These are phyloP conservation scores for Schwanniomyces occidentalis DNA, from an alignment of 805 yeast species.

Conservation along the genomic window DNA sequence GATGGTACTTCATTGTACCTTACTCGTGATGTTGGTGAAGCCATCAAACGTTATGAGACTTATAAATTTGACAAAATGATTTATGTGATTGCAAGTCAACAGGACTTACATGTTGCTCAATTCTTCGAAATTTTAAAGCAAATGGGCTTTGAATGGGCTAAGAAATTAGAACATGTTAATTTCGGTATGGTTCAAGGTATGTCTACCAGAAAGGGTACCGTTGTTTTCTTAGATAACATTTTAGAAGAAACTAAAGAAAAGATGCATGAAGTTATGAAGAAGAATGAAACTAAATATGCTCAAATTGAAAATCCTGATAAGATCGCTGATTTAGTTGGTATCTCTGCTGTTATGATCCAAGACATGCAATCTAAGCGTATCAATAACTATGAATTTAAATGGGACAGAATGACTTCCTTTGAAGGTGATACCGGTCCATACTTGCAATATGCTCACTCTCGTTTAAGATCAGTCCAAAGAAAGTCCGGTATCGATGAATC, in stretches of 20 bases:
- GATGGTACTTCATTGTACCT: slow-evolving; percentile 94
- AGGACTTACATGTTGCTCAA: slow-evolving; percentile 91
- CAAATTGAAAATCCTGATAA: slow-evolving; percentile 92
- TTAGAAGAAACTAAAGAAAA: slow-evolving; percentile 89
- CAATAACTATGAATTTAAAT: slow-evolving; percentile 92
- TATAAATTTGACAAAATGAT: slow-evolving; percentile 93
- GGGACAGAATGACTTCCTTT: slow-evolving; percentile 97
- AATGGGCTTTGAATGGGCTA: slow-evolving; percentile 88
- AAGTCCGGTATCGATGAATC: slow-evolving; percentile 54
- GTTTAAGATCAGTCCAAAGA: slow-evolving; percentile 92
- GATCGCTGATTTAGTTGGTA: slow-evolving; percentile 93
- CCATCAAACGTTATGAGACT: slow-evolving; percentile 81
- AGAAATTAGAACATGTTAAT: slow-evolving; percentile 75
- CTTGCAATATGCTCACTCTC: slow-evolving; percentile 96
- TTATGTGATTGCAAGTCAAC: slow-evolving; percentile 94
- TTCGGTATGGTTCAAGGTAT: slow-evolving; percentile 98
- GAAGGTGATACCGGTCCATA: slow-evolving; percentile 99
- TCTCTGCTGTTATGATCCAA: slow-evolving; percentile 97
- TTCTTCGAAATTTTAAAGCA: slow-evolving; percentile 91
- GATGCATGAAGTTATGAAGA: slow-evolving; percentile 96
- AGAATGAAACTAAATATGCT: slow-evolving; percentile 85
- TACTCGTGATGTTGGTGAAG: slow-evolving; percentile 97
- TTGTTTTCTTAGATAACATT: slow-evolving; percentile 93
- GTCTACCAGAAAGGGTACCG: slow-evolving; percentile 98
- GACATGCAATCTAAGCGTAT: slow-evolving; percentile 98